Conservation (phyloP, 2,329 filamentous ascomycete species). For the Atkinsonella texensis region DNA sequence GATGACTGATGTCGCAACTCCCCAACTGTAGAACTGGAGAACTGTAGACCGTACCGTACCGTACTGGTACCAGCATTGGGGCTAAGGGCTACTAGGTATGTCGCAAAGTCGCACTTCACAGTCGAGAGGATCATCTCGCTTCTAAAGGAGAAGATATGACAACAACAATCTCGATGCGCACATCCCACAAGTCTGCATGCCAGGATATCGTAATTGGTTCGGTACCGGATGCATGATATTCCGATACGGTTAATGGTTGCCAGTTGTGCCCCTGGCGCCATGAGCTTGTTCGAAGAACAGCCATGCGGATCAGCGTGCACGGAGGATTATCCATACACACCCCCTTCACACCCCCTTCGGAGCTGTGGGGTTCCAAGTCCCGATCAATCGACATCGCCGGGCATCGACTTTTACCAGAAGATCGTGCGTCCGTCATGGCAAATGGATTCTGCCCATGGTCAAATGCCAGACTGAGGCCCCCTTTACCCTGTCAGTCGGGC, state of each 20-base stretch:
- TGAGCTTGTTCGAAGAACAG: constrained; percentile 1
- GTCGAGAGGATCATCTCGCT: background rate
- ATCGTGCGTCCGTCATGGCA: constrained; percentile 5
- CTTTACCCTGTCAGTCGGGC: background rate
- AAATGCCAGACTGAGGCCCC: background rate
- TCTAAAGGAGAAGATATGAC: background rate
- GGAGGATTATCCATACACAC: background rate
- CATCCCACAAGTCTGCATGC: background rate
- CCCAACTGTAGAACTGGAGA: too few species aligned
- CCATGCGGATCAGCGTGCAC: background rate
- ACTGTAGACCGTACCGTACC: too few species aligned
- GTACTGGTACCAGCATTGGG: background rate
- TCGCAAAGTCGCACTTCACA: background rate
- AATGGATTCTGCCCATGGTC: constrained; percentile 3
- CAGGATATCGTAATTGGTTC: constrained; percentile 1
- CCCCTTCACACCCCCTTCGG: background rate
- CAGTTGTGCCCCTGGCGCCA: background rate
- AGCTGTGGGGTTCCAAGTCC: background rate
- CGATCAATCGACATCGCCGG: constrained; percentile 1
- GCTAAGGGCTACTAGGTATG: background rate
- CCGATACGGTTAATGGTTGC: background rate
- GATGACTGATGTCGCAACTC: too few species aligned
- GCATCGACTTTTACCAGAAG: constrained; percentile 6
- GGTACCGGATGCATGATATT: constrained; percentile 3
- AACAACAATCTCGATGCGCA: constrained; percentile 7